Evolutionary conservation across 73 alveolate genomes (phyloP).

Genomic region (Uronychia setigera): DNA sequence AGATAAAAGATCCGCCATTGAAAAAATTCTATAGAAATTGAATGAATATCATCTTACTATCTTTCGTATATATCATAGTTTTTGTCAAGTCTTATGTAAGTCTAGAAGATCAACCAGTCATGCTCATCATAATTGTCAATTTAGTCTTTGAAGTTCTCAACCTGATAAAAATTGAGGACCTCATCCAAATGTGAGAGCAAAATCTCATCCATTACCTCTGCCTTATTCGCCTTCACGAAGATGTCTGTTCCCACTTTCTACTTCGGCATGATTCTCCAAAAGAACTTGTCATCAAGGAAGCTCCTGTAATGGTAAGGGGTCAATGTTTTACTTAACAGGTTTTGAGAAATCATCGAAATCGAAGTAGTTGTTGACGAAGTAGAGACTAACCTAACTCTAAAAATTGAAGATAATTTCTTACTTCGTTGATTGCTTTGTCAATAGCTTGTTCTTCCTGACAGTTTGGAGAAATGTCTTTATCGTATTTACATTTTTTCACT

Average conservation of each 20-base stretch:
- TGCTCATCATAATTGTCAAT: background rate
- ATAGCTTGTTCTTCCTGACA: background rate
- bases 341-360: slow-evolving; percentile 20
- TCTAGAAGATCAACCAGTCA: background rate
- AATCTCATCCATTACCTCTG: slow-evolving; percentile 18
- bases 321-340: slow-evolving; percentile 17
- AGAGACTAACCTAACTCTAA: background rate
- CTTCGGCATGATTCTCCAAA: slow-evolving; percentile 52
- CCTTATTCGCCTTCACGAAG: slow-evolving; percentile 28
- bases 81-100: background rate
- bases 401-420: background rate
- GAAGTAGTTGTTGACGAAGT: slow-evolving; percentile 7
- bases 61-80: background rate
- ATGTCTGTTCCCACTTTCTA: slow-evolving; percentile 43
- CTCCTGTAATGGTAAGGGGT: background rate
- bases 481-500: slow-evolving; percentile 1
- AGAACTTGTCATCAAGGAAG: slow-evolving; percentile 49
- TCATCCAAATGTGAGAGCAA: slow-evolving; percentile 5
- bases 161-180: slow-evolving; percentile 7
- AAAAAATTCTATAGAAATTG: slow-evolving; percentile 20
- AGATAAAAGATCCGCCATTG: slow-evolving; percentile 28
- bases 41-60: background rate
- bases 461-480: background rate
- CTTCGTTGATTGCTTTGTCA: background rate
- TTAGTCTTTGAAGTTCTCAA: slow-evolving; percentile 1